phyloP scores from a whole-genome alignment of 108 stramenopile genomes.

The Nitzschia sp. region DNA sequence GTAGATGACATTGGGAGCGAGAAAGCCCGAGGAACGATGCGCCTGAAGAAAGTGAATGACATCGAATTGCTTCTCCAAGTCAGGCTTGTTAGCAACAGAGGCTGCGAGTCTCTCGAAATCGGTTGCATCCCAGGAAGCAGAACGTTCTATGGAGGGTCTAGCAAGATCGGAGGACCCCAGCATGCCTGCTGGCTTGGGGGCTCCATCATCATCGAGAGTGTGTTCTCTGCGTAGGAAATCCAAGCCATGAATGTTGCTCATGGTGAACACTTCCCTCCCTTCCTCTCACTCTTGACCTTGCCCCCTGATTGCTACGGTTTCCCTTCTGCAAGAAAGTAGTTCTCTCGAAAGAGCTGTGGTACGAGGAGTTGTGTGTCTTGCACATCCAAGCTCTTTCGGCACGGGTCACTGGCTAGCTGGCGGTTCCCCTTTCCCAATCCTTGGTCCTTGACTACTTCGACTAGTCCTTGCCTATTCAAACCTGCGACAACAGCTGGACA shows the following conservation, averaged over 20 bases:
- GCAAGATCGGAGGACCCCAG: background rate
- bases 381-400: too few species aligned
- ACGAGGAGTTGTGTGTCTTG: too few species aligned
- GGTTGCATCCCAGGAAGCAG: constrained; percentile 9
- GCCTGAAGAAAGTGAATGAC: constrained; percentile 71
- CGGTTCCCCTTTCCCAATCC: too few species aligned
- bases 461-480: too few species aligned
- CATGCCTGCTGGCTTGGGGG: background rate
- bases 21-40: constrained; percentile 73
- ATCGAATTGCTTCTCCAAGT: constrained; percentile 81
- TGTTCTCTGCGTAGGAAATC: constrained; percentile 76
- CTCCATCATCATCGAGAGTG: constrained; percentile 32
- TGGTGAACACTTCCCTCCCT: constrained; percentile 1
- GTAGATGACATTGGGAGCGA: constrained; percentile 70
- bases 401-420: too few species aligned
- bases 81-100: constrained; percentile 60
- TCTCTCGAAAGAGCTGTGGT: too few species aligned
- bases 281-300: too few species aligned
- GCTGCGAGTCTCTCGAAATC: constrained; percentile 28
- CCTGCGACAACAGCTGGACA: too few species aligned
- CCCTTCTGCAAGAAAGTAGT: too few species aligned
- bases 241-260: constrained; percentile 67
- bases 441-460: too few species aligned
- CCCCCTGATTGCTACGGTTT: too few species aligned
- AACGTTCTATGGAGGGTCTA: constrained; percentile 1